phyloP scores from a whole-genome alignment of 2,329 filamentous ascomycete species.

The Ophiognomonia clavigignenti-juglandacearum region DNA sequence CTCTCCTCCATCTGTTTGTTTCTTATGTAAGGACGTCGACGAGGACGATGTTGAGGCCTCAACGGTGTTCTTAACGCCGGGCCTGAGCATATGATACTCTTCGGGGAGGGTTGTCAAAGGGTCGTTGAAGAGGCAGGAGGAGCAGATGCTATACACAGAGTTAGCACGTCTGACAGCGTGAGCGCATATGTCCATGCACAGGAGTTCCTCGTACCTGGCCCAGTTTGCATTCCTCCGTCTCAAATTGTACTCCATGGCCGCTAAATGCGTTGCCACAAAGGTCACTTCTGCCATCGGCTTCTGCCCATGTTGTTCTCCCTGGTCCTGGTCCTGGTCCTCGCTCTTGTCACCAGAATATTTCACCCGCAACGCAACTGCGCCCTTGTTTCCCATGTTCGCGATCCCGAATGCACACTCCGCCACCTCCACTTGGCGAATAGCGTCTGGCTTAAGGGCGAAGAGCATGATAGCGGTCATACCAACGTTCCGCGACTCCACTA shows the following conservation, averaged over 20 bases:
- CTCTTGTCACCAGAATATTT: constrained; percentile 42
- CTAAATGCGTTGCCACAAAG: constrained; percentile 83
- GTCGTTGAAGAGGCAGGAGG: constrained; percentile 15
- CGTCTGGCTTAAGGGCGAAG: constrained; percentile 63
- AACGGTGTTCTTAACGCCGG: constrained; percentile 12
- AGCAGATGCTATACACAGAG: constrained; percentile 1
- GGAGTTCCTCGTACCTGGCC: constrained; percentile 56
- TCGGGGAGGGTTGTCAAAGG: constrained; percentile 10
- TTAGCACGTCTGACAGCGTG: constrained; percentile 7
- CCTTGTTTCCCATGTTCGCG: constrained; percentile 92
- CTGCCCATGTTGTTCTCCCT: constrained; percentile 17
- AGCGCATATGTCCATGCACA: not conserved
- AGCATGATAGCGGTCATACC: constrained; percentile 90
- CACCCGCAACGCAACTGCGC: constrained; percentile 75
- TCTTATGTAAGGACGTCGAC: not conserved
- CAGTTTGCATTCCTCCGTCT: constrained; percentile 80
- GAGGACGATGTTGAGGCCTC: constrained; percentile 8
- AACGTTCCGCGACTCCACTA: constrained; percentile 67
- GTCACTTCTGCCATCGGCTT: constrained; percentile 60
- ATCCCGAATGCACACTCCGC: constrained; percentile 81
- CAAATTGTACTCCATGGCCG: constrained; percentile 78
- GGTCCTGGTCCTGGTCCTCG: constrained; percentile 24
- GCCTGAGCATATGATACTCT: constrained; percentile 3
- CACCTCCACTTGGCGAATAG: constrained; percentile 63
- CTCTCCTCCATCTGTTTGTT: constrained; percentile 14